Evolutionary conservation across 2,329 filamentous ascomycete genomes (phyloP), one percentile per base, ranked within the genome.

Genomic region (Lasiodiplodia gonubiensis): DNA sequence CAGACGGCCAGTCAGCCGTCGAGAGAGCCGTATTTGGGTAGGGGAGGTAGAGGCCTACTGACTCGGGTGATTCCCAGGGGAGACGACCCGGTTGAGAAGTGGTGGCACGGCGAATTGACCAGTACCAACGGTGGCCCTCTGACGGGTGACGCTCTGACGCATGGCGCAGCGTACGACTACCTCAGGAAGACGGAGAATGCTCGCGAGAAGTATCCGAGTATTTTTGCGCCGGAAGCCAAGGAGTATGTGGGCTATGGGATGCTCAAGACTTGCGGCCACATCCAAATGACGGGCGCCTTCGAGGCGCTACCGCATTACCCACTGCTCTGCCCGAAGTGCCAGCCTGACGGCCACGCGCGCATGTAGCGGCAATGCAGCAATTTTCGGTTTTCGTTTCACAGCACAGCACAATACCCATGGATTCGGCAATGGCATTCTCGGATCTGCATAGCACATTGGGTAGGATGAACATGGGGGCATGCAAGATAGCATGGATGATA

Each of bases 221-320:
- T 63, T 12, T 63, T 51, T 48, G 27, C 35, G 6, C 8, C 33
- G 18, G 30, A 52, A 25, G 27, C 27, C 30, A 39, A 37, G 18
- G 35, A 55, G 23, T 16, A 35, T 3, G 6, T 30, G 42, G 51
- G 63, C 35, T 18, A 54, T 18, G 35, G 61, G 11, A 21, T 42
- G 23, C 42, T 39, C 39, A 51, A 27, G n/a, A 42, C 53, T 25
- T 66, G 64, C 25, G 53, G 42, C 7, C 49, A 51, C 42, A 21
- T 49, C 21, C 14, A 49, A 7, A 57, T 66, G 33, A 27, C 25
- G 14, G 53, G 54, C n/a, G 53, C 53, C 10, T 59, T 35, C 21
- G 64, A 66, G 23, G 64, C 54, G 39, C 27, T 66, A 14, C 64
- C 64, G 42, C 64, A 66, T 21, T 59, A 49, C 25, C 64, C 64